These are phyloP conservation scores for Xylaria sp. DNA, from an alignment of 2,329 filamentous ascomycete genomes.

Conservation along the genomic window DNA sequence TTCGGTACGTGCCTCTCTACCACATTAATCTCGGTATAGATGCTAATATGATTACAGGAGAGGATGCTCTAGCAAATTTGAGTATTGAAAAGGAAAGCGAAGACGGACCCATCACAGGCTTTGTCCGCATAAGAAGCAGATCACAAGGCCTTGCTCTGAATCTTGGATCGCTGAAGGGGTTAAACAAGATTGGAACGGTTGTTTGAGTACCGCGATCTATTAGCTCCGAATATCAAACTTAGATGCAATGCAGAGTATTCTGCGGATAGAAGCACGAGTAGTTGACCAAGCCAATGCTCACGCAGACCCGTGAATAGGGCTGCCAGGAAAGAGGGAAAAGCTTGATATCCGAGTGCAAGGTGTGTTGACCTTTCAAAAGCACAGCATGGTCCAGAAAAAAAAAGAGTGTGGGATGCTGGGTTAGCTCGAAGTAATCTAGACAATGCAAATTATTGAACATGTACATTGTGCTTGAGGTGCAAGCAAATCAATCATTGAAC, in stretches of 20 bases:
- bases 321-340: constrained; percentile 20
- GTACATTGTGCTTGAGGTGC: background rate
- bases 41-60: constrained; percentile 69
- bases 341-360: constrained; percentile 28
- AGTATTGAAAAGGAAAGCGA: constrained; percentile 98
- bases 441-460: constrained; percentile 31
- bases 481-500: background rate
- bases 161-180: constrained; percentile 90
- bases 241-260: constrained; percentile 16
- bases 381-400: constrained; percentile 23
- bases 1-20: constrained; percentile 78
- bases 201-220: constrained; percentile 36
- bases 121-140: constrained; percentile 96
- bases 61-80: constrained; percentile 96
- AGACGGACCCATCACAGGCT: constrained; percentile 93
- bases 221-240: constrained; percentile 23
- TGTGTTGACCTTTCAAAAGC: constrained; percentile 23
- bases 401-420: constrained; percentile 24
- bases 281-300: constrained; percentile 23
- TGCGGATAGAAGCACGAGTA: constrained; percentile 10
- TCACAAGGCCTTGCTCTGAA: constrained; percentile 95
- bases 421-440: constrained; percentile 33
- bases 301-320: constrained; percentile 9
- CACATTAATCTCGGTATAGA: background rate
- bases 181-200: constrained; percentile 78